Base-by-base conservation (phyloP, 2,329 filamentous ascomycete species). In the Aureobasidium pullulans region DNA sequence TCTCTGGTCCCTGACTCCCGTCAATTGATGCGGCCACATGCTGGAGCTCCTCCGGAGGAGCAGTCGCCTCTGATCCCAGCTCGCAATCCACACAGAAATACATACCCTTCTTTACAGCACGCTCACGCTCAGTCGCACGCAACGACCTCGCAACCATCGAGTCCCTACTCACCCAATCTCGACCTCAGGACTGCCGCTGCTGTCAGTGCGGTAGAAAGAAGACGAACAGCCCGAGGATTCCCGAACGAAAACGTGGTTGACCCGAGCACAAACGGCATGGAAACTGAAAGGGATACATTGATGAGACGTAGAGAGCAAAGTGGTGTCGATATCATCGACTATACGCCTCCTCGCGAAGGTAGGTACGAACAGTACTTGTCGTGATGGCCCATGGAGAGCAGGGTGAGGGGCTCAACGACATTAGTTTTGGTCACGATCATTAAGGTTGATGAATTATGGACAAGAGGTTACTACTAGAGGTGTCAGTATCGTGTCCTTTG, bases 341-440 rank as follows among this genome's bases (percentile, higher is more conserved):
- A 63, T 23, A 71, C 70, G 40, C 70, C 69, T 32, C 68, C 68
- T 9, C 62, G 60, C 11, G 66, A 70, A 40, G 69, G 68, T 13
- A 64, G 67, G 39, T 70, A 65, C 49, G 70, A 71, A 63, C 63
- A 67, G 50, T 66, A 63, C 44, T 40, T 70, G 37, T 44, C 49
- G 4, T 40, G 29, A 28, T 47, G 40, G 37, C n/a, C 5, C 19
- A 23, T 13, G 15, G n/a, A 43, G 28, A 32, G 13, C 15, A 52
- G 48, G 48, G 48, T 52, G 15, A 36, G 11, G 7, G 23, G 48
- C 34, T 9, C 23, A 16, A 23, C 36, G 16, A 52, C 36, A 40
- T 40, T 40, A 7, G 13, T n/a, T 15, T 3, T n/a, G 11, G 37
- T 40, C 37, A 13, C 16, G 8, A 49, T 11, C 44, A 32, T 16